Evolutionary conservation across 164 flowering plant species (phyloP).

Genomic region (Macadamia tetraphylla): DNA sequence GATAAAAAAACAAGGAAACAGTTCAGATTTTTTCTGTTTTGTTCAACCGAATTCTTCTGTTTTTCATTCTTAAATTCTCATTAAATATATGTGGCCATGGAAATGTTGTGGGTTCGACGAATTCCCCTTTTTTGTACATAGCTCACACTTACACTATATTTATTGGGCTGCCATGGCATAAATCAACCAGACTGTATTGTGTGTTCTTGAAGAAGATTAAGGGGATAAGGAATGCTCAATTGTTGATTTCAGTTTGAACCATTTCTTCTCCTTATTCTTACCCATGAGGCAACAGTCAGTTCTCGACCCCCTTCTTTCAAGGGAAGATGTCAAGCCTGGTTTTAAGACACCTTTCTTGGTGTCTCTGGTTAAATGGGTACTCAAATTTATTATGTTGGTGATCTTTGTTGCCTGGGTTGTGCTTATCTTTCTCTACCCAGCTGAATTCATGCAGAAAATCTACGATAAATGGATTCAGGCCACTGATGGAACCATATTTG

Average conservation of each 20-base stretch:
- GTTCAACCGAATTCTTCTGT: too few species aligned
- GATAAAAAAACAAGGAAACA: too few species aligned
- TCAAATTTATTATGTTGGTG: conserved; percentile 54
- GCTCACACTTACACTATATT: background rate
- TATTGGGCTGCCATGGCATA: background rate
- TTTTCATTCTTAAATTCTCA: too few species aligned
- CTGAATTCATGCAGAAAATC: conserved; percentile 19
- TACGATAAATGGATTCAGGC: conserved; percentile 18
- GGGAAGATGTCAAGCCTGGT: conserved; percentile 2
- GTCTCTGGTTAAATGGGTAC: conserved; percentile 36
- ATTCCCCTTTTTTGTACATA: too few species aligned
- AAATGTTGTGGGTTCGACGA: too few species aligned
- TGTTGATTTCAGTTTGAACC: too few species aligned
- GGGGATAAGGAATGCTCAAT: background rate
- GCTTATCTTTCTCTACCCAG: conserved; percentile 50
- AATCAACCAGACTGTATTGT: background rate
- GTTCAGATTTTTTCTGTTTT: too few species aligned
- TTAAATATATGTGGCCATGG: too few species aligned
- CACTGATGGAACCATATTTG: conserved; percentile 37
- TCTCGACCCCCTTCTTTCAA: conserved; percentile 36
- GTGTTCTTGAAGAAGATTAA: background rate
- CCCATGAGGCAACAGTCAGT: conserved; percentile 28
- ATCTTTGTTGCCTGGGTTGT: conserved; percentile 55
- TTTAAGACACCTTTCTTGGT: conserved; percentile 13
- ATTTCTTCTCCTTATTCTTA: background rate